Conservation (phyloP, 371 early-diverging fungal genomes). For the Syncephalastrum contaminatum region DNA sequence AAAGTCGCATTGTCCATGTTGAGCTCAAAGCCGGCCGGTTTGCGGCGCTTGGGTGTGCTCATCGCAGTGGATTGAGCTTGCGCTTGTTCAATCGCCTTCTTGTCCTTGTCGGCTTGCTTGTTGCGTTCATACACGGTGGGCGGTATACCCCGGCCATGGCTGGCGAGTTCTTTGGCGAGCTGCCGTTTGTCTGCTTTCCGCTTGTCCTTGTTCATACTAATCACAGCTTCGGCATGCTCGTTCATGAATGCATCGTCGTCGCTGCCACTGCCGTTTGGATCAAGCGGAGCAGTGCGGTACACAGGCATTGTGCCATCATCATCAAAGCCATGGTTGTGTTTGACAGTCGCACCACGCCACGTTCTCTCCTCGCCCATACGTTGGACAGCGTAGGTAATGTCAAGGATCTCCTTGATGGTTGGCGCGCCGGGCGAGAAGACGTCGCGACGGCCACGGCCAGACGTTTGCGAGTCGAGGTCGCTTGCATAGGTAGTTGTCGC, state of each 20-base stretch:
- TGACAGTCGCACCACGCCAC: constrained; percentile 3
- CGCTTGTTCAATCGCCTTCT: not conserved
- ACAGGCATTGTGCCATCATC: no score
- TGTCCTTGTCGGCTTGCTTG: no score
- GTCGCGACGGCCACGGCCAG: constrained; percentile 19
- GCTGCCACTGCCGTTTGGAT: no score
- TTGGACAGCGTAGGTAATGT: constrained; percentile 61
- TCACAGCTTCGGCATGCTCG: constrained; percentile 5
- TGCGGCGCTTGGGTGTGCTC: constrained; percentile 2
- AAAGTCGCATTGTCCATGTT: constrained; percentile 22
- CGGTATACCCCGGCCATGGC: constrained; percentile 8
- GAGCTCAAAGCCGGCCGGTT: constrained; percentile 13
- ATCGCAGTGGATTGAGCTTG: not conserved
- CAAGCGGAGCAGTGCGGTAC: no score
- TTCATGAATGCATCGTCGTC: constrained; percentile 11
- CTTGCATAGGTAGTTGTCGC: constrained; percentile 23
- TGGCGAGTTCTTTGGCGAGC: not conserved
- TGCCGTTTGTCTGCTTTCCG: no score
- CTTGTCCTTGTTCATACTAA: constrained; percentile 7
- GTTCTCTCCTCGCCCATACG: constrained; percentile 60
- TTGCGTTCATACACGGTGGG: not conserved
- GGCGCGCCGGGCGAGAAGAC: constrained; percentile 47
- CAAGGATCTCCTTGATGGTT: constrained; percentile 58
- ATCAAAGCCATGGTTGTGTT: not conserved
- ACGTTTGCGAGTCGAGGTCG: constrained; percentile 17